These are phyloP conservation scores for Hanseniaspora clermontiae DNA, from an alignment of 805 yeast species.

Conservation along the genomic window DNA sequence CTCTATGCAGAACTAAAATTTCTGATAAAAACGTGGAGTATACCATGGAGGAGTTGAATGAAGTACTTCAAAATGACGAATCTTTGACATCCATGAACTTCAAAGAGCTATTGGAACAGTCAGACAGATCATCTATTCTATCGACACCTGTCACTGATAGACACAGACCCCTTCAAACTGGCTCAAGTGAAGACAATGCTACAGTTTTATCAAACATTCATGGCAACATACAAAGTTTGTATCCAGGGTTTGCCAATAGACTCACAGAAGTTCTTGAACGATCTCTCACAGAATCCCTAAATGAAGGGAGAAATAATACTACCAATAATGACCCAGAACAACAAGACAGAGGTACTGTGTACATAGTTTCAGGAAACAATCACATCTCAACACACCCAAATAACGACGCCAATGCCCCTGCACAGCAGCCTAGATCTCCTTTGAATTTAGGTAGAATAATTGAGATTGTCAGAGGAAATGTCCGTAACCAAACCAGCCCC, in stretches of 20 bases:
- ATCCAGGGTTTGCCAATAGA: not conserved
- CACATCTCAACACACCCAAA: not conserved
- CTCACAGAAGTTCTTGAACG: not conserved
- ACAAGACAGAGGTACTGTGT: not conserved
- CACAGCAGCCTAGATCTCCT: not conserved
- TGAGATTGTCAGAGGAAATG: not conserved
- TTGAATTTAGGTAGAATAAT: not conserved
- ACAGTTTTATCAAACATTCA: not conserved
- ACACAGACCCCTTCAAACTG: not conserved
- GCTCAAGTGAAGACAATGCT: not conserved
- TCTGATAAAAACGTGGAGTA: slow-evolving; percentile 19
- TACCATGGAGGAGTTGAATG: slow-evolving; percentile 18
- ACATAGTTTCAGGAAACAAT: not conserved
- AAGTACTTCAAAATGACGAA: slow-evolving; percentile 16
- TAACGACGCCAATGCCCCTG: not conserved
- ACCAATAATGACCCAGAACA: not conserved
- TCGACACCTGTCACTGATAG: not conserved
- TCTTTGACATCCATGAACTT: slow-evolving; percentile 15
- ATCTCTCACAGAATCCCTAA: not conserved
- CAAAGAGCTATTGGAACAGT: slow-evolving; percentile 19
- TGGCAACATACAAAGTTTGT: not conserved
- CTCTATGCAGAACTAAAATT: slow-evolving; percentile 64
- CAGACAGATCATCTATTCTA: not conserved
- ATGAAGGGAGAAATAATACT: not conserved
- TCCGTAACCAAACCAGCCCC: not conserved